Evolutionary conservation across 495 filamentous ascomycete species (phyloP).

Genomic region (Eremomyces bilateralis): DNA sequence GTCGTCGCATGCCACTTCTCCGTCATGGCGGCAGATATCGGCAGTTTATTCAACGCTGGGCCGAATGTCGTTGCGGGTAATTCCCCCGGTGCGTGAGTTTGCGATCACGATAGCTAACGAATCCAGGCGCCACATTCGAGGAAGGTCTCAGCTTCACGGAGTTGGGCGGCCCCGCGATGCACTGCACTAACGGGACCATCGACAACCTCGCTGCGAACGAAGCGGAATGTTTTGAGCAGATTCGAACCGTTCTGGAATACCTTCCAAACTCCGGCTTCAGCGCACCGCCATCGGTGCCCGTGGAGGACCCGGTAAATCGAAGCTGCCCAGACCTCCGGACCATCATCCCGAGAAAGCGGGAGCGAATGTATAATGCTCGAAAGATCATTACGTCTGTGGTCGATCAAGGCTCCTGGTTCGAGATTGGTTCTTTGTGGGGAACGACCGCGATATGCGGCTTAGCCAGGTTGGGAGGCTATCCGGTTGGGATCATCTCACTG

Average conservation of each 20-base stretch:
- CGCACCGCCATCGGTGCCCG: slow-evolving; percentile 26
- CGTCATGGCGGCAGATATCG: slow-evolving; percentile 42
- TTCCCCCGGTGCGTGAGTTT: no score
- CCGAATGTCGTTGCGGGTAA: slow-evolving; percentile 35
- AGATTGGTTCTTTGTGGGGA: slow-evolving; percentile 40
- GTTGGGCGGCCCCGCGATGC: slow-evolving; percentile 33
- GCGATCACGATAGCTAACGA: no score
- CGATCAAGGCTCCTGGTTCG: slow-evolving; percentile 34
- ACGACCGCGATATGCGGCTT: slow-evolving; percentile 36
- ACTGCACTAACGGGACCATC: slow-evolving; percentile 43
- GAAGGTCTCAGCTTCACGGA: slow-evolving; percentile 33
- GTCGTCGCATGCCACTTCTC: slow-evolving; percentile 40
- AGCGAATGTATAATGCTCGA: slow-evolving; percentile 36
- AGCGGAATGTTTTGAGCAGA: slow-evolving; percentile 35
- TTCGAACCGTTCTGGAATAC: slow-evolving; percentile 31
- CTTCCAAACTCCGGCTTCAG: slow-evolving; percentile 33
- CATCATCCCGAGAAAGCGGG: slow-evolving; percentile 33
- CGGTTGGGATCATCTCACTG: slow-evolving; percentile 32
- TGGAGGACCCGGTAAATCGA: slow-evolving; percentile 26
- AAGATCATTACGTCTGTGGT: slow-evolving; percentile 34
- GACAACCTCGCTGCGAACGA: slow-evolving; percentile 41
- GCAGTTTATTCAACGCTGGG: slow-evolving; percentile 39
- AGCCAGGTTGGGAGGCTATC: slow-evolving; percentile 30
- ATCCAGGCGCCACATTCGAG: slow-evolving; percentile 38
- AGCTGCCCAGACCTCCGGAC: slow-evolving; percentile 26